Percentiles rank a stretch among this genome's conserved stretches.
These are phyloP conservation scores for Boehmeria nivea DNA, from an alignment of 306 rosid species.

Conservation along the genomic window DNA sequence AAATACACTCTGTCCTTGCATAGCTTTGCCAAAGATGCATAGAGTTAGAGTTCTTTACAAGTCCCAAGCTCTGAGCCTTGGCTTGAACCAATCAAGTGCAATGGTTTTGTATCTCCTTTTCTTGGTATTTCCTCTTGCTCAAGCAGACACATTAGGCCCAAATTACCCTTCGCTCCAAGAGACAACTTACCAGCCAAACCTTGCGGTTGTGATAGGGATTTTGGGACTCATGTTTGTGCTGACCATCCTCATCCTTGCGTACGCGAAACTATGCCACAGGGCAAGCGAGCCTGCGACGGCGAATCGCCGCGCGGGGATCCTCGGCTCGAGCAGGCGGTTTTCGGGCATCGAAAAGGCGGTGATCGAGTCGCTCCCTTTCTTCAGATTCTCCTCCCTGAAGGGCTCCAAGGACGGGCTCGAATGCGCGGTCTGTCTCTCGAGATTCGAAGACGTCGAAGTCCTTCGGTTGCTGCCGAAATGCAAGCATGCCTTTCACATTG, in stretches of 20 bases:
- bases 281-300: conserved; percentile 5
- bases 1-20: not conserved
- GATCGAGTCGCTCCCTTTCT: conserved; percentile 94
- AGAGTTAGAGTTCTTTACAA: conserved; percentile 6
- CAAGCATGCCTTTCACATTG: conserved; percentile 84
- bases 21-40: conserved; percentile 22
- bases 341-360: conserved; percentile 79
- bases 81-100: conserved; percentile 39
- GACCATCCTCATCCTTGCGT: conserved; percentile 57
- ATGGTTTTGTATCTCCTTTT: conserved; percentile 27
- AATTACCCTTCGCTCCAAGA: conserved; percentile 9
- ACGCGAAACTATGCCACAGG: conserved; percentile 51
- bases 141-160: conserved; percentile 30
- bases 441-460: conserved; percentile 73
- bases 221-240: conserved; percentile 46
- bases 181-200: conserved; percentile 53
- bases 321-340: conserved; percentile 56
- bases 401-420: conserved; percentile 88
- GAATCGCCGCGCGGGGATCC: not conserved
- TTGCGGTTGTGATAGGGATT: conserved; percentile 60
- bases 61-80: conserved; percentile 1
- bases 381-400: conserved; percentile 72
- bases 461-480: conserved; percentile 82
- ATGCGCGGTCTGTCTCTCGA: conserved; percentile 79
- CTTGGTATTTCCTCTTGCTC: conserved; percentile 29